Evolutionary conservation across 2,329 filamentous ascomycete genomes (phyloP), one percentile per base, ranked within the genome.

Genomic region (Arthroderma sp.): DNA sequence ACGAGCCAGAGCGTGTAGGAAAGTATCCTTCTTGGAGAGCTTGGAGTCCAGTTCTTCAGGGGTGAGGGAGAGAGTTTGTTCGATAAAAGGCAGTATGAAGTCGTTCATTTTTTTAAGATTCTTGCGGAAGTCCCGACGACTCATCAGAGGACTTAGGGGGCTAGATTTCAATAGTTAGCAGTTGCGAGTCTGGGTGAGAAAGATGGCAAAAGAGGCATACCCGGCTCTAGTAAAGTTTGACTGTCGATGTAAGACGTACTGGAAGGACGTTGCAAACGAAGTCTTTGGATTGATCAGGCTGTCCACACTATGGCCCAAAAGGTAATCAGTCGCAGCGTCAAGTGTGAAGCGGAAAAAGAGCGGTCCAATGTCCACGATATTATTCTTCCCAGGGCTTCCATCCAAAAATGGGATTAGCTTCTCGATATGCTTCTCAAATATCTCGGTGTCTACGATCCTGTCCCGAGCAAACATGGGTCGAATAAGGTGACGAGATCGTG

Each of bases 391-490:
- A 9, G 38, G 34, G 65, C 66, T 2, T 67, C 77, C 36, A 65
- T 72, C 73, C 50, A 94, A 75, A 51, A 82, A 71, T 3, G 72
- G 68, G 52, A 93, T 78, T 6, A 94, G 68, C 1, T 78, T 76
- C 55, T 84, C 73, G 15, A 88, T 73, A 58, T 94, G 86, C 36
- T 74, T 72, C 64, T 94, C 88, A 55, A 94, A 91, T 50, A 81
- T 82, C 44, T 86, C 74, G 43, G 94, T 69, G 59, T 95, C 86
- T 46, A 83, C 83, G 15, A 94, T 77, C 7, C 86, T 81, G 57
- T 94, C 85, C 53, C 83, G 82, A 56, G 85, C 78, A 63, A 95
- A 94, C 65, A 93, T 86, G 0, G 88, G 88, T 3, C 87, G 73
- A 50, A 95, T 80, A 44, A 95, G 72, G 55, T 88, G 82, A n/a